Evolutionary conservation across 257 asterid species (phyloP).

Genomic region (Voacanga thouarsii): DNA sequence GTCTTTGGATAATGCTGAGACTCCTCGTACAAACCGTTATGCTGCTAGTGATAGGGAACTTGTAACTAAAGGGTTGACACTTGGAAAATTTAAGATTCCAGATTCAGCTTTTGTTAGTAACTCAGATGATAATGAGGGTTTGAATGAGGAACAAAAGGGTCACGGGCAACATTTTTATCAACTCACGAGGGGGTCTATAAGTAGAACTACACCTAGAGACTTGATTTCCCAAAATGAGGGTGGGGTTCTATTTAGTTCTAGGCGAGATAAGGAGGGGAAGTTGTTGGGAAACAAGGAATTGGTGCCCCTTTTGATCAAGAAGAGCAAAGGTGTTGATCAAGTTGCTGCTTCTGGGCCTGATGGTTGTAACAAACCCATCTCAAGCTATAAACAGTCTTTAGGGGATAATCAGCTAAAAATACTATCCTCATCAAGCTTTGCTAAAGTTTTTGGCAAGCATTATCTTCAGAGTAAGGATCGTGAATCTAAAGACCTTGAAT

Average conservation of each 20-base stretch:
- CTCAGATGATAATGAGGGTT: slow-evolving; percentile 37
- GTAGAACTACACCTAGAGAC: slow-evolving; percentile 36
- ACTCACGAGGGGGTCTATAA: slow-evolving; percentile 52
- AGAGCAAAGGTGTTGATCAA: slow-evolving; percentile 18
- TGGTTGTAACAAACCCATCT: slow-evolving; percentile 10
- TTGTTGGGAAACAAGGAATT: slow-evolving; percentile 7
- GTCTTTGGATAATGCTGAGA: slow-evolving; percentile 14
- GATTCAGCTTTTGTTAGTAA: slow-evolving; percentile 11
- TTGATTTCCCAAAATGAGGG: slow-evolving; percentile 47
- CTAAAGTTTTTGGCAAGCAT: slow-evolving; percentile 27
- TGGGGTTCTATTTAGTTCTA: slow-evolving; percentile 35
- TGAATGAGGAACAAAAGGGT: slow-evolving; percentile 33
- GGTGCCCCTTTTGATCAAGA: slow-evolving; percentile 8
- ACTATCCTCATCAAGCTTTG: slow-evolving; percentile 33
- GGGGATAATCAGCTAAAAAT: slow-evolving; percentile 21
- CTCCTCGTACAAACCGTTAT: slow-evolving; percentile 32
- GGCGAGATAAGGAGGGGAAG: slow-evolving; percentile 51
- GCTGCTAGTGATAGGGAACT: slow-evolving; percentile 54
- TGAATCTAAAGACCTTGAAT: slow-evolving; percentile 8
- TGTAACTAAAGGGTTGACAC: slow-evolving; percentile 59
- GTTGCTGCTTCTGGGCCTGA: slow-evolving; percentile 18
- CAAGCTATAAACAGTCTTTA: slow-evolving; percentile 12
- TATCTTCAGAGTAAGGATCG: slow-evolving; percentile 23
- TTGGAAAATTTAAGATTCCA: slow-evolving; percentile 49
- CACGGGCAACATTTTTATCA: slow-evolving; percentile 63